Evolutionary conservation across 345 rosid genomes (phyloP), one percentile per base, ranked within the genome.

Genomic region (Eucalyptus polyanthemos): DNA sequence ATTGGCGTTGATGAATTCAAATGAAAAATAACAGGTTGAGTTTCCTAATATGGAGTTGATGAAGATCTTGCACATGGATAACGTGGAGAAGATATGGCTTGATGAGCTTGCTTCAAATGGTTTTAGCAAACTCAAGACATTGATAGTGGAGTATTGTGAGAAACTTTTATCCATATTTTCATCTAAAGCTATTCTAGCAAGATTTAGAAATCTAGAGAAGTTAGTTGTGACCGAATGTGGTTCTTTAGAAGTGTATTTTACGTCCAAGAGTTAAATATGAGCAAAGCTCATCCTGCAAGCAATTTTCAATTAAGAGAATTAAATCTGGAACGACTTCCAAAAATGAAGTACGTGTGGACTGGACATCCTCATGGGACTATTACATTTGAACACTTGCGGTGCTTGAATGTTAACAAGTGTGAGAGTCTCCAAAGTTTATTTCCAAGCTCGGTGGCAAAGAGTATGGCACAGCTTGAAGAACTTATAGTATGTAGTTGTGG

Each of bases 321-420:
- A 31, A 0, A 4, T 15, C 0, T 69, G 0, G 2, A 16, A 4
- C 80, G 0, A 16, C 80, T 69, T 1, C 80, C 80, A 9, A 69
- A 69, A 16, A 4, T 69, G 7, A 34, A 17, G 42, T 2, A 34
- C 0, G 4, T 69, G 24, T 69, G 80, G 80, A 69, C 0, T 69
- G 44, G 42, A 31, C 80, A 3, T 16, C 6, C 42, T 69, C 2
- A 0, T 8, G 80, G 24, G 34, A 9, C 2, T 16, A 8, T 34
- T 5, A 31, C 13, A 8, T 69, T 69, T 17, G 80, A 0, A 15
- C 0, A 0, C 80, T 67, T 67, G 0, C 3, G 0, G 0, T 15
- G 24, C 42, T 16, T 69, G 42, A 0, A 17, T 2, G 5, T 7
- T 9, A 0, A n/a, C 4, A 3, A 31, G 7, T 69, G 80, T 34